Evolutionary conservation across 495 filamentous ascomycete genomes (phyloP).

Genomic region (Evernia prunastri): DNA sequence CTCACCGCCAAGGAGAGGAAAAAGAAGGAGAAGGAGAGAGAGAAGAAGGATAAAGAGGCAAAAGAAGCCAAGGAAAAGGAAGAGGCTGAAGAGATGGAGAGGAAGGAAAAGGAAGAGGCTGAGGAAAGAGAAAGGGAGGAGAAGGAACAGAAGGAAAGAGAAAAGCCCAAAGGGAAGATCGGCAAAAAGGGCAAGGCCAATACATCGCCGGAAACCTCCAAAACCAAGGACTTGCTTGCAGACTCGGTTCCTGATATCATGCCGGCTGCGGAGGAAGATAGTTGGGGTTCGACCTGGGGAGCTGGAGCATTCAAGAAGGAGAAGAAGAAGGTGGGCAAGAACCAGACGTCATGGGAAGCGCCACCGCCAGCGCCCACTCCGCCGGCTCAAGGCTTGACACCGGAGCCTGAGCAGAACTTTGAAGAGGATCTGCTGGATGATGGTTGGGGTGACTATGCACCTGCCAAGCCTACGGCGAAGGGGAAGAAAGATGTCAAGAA

Average conservation of each 20-base stretch:
- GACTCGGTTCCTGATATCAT: conserved; percentile 24
- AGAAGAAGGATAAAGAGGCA: conserved; percentile 13
- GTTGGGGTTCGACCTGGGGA: conserved; percentile 23
- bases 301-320: conserved; percentile 24
- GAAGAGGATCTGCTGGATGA: conserved; percentile 30
- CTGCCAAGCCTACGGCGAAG: conserved; percentile 29
- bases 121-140: conserved; percentile 22
- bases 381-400: conserved; percentile 42
- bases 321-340: conserved; percentile 39
- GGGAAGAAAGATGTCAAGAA: conserved; percentile 36
- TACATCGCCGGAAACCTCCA: conserved; percentile 18
- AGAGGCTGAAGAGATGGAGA: conserved; percentile 21
- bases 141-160: conserved; percentile 24
- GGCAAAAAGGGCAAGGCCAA: conserved; percentile 28
- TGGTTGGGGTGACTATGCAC: conserved; percentile 37
- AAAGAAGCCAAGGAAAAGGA: conserved; percentile 25
- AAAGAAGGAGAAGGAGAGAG: conserved; percentile 17
- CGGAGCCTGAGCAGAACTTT: conserved; percentile 37
- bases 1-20: conserved; percentile 14
- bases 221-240: conserved; percentile 25
- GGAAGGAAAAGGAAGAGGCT: conserved; percentile 20
- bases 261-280: conserved; percentile 15
- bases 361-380: conserved; percentile 48
- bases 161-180: conserved; percentile 28
- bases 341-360: conserved; percentile 37